Evolutionary conservation across 805 yeast species (phyloP).

Genomic region (Wickerhamiella spandovensis): DNA sequence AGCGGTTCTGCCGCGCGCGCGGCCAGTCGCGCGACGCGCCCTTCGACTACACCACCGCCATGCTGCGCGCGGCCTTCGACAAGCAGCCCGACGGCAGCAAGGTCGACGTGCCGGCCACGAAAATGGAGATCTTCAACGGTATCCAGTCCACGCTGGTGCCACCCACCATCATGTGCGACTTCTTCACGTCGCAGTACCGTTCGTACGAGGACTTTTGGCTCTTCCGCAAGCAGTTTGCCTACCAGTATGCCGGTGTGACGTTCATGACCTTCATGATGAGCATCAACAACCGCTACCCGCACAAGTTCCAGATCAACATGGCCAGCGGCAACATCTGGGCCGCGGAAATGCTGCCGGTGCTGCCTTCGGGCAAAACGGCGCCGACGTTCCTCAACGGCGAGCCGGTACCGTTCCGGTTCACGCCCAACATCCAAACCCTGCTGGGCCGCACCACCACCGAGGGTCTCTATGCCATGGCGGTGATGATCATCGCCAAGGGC

Average conservation of each 20-base stretch:
- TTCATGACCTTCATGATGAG: conserved; percentile 92
- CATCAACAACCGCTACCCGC: conserved; percentile 85
- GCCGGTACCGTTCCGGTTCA: conserved; percentile 88
- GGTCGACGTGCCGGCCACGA: conserved; percentile 62
- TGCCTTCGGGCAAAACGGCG: conserved; percentile 36
- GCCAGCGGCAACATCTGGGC: conserved; percentile 86
- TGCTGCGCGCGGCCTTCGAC: conserved; percentile 84
- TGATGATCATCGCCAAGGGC: conserved; percentile 77
- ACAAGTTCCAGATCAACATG: conserved; percentile 72
- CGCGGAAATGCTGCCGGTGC: conserved; percentile 77
- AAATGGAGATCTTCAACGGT: conserved; percentile 82
- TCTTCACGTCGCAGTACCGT: conserved; percentile 55
- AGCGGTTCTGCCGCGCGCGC: conserved; percentile 62
- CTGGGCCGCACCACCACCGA: conserved; percentile 92
- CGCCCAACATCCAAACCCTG: conserved; percentile 87
- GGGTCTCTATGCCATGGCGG: conserved; percentile 75
- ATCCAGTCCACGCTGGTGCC: conserved; percentile 84
- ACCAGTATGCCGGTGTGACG: conserved; percentile 86
- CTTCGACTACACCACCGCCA: conserved; percentile 69
- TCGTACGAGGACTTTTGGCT: conserved; percentile 93
- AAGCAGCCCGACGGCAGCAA: conserved; percentile 51
- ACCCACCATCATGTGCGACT: conserved; percentile 63
- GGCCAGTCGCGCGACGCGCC: conserved; percentile 81
- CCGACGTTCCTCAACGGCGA: conserved; percentile 88
- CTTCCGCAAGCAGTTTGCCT: conserved; percentile 87